phyloP scores from a whole-genome alignment of 306 rosid species.

The Spatholobus suberectus region DNA sequence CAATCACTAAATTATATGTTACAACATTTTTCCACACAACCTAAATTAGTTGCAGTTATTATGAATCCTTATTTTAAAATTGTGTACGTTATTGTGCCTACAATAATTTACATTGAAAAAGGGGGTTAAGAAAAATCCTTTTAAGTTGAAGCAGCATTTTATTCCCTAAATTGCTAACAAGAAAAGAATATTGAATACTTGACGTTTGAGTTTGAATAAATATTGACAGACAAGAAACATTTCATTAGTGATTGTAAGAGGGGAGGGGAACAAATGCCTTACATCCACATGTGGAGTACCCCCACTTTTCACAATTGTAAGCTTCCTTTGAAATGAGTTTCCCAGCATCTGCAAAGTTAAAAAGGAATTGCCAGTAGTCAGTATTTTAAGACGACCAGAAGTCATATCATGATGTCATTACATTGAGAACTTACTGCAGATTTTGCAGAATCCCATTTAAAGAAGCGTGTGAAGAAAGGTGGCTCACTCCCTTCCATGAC shows the following conservation, averaged over 20 bases:
- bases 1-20: background rate
- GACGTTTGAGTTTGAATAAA: background rate
- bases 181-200: background rate
- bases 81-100: background rate
- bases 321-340: conserved; percentile 90
- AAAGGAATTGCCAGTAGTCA: conserved; percentile 11
- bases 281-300: conserved; percentile 65
- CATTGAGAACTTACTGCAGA: conserved; percentile 59
- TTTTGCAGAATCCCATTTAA: conserved; percentile 82
- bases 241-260: conserved; percentile 19
- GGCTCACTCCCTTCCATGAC: conserved; percentile 93
- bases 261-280: conserved; percentile 43
- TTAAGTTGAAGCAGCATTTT: background rate
- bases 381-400: conserved; percentile 4
- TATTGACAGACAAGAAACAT: conserved; percentile 4
- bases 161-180: background rate
- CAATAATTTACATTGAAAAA: background rate
- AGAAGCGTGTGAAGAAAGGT: conserved; percentile 88
- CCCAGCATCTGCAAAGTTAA: conserved; percentile 73
- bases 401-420: conserved; percentile 9
- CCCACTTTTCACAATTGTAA: conserved; percentile 69
- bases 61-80: background rate
- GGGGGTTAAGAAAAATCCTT: background rate
- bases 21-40: background rate
- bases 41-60: background rate